These are phyloP conservation scores for Aureobasidium sp. DNA, from an alignment of 2,329 filamentous ascomycete species.

Conservation along the genomic window DNA sequence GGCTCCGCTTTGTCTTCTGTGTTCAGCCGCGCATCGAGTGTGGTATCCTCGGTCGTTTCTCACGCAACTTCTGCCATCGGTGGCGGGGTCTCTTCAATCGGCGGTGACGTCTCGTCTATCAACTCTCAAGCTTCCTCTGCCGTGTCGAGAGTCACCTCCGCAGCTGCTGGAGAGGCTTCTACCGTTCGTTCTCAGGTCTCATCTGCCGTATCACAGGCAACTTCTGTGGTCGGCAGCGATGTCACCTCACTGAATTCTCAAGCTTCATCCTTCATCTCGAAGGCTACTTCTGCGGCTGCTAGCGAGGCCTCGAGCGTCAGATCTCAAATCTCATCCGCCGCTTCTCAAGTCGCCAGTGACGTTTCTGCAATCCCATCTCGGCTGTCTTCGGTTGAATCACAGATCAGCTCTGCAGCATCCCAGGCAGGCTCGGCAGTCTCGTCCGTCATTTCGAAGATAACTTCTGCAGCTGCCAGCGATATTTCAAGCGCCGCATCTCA, in stretches of 20 bases:
- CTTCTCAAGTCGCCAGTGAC: too few relatives aligned
- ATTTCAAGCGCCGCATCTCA: too few relatives aligned
- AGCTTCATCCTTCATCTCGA: neutral
- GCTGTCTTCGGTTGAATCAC: too few relatives aligned
- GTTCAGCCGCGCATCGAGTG: neutral
- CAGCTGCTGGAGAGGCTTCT: neutral
- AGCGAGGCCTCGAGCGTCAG: neutral
- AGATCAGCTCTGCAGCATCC: too few relatives aligned
- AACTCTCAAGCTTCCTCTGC: neutral
- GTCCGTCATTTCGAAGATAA: neutral
- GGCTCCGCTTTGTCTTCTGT: neutral
- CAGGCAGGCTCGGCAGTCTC: too few relatives aligned
- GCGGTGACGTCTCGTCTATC: neutral
- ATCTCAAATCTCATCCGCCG: neutral
- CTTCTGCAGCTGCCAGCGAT: too few relatives aligned
- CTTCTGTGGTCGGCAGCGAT: neutral
- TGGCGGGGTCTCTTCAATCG: neutral
- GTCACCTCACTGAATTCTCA: neutral
- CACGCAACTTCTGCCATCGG: neutral
- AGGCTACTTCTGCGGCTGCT: neutral
- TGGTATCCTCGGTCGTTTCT: neutral
- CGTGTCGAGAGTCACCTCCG: neutral
- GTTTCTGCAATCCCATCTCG: too few relatives aligned
- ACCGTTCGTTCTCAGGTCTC: neutral
- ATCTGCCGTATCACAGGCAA: neutral